Evolutionary conservation across 2,329 filamentous ascomycete genomes (phyloP), one percentile per base, ranked within the genome.

Genomic region (Aspergillus quadricinctus): DNA sequence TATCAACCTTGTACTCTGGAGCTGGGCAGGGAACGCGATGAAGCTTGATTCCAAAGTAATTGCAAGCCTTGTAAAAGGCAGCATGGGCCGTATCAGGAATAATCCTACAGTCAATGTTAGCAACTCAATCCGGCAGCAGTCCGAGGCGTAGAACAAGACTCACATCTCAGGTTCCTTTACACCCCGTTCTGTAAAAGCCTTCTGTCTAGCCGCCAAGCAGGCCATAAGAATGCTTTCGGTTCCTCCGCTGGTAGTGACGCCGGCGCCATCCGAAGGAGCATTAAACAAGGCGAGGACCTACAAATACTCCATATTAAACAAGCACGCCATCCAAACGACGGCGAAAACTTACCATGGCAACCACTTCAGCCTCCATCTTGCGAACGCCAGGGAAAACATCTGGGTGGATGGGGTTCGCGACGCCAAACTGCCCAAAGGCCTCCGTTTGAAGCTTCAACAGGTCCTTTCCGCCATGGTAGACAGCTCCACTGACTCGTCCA

Each of bases 281-380:
- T 96, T 90, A 80, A 97, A 99, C 73, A 99, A 78, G 48, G 84
- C 83, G 59, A 96, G 79, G 29, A 86, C 79, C 80, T 82, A 51
- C 7, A 46, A n/a, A 7, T 52, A 45, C 17, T n/a, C 49, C 56
- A 46, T 61, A 60, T 57, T n/a, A 61, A 49, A 27, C 45, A 48
- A 21, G 10, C 25, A 17, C 10, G n/a, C 7, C 27, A n/a, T 4
- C 23, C 50, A 27, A 1, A 9, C 2, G 29, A 28, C 1, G 31
- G 19, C 40, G 10, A 28, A 41, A n/a, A 55, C 71, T 49, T 72
- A 95, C 92, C 93, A 99, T 99, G 63, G 92, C 89, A 52, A 99
- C 94, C 59, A 99, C 81, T 78, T 99, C 94, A 48, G 94, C 93
- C 79, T 99, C 94, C 94, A 99, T 99, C 83, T 99, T 99, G 67